A percentile compares a stretch with the other conserved stretches of the same genome.
Evolutionary conservation across 2,329 filamentous ascomycete genomes (phyloP).

Genomic region (Ophiostoma montium): DNA sequence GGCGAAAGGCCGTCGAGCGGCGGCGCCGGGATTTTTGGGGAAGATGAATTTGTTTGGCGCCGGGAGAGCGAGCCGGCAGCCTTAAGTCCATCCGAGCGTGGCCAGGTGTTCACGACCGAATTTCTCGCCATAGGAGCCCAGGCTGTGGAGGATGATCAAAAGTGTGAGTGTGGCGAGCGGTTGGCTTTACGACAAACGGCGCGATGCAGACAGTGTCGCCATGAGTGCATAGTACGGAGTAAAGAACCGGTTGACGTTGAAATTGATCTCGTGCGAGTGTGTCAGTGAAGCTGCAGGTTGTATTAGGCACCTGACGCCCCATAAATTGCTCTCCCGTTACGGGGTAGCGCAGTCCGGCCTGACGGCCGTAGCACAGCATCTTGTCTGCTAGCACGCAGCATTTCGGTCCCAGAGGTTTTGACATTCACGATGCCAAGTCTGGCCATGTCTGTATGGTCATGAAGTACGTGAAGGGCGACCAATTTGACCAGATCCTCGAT

Average conservation of each 20-base stretch:
- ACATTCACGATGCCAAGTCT: no score
- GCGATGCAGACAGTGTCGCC: background rate
- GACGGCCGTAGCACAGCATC: no score
- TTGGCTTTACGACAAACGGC: conserved; percentile 15
- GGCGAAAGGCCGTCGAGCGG: conserved; percentile 28
- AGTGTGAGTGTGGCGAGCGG: conserved; percentile 15
- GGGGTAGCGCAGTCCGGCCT: no score
- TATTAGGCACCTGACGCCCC: no score
- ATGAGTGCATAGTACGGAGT: background rate
- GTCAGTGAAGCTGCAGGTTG: background rate
- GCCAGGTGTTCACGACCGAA: conserved; percentile 22
- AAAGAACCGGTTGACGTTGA: no score
- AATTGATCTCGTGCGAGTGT: background rate
- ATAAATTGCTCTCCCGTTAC: no score
- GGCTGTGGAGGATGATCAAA: conserved; percentile 20
- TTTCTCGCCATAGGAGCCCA: conserved; percentile 20
- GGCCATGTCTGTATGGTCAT: no score
- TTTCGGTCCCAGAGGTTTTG: no score
- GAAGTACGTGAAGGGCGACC: no score
- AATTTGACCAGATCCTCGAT: no score
- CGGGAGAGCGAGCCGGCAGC: conserved; percentile 22
- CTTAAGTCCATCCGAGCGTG: conserved; percentile 16
- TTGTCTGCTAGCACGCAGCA: no score
- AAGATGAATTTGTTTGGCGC: conserved; percentile 36
- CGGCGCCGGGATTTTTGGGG: conserved; percentile 32